Conservation (phyloP, 495 filamentous ascomycete species). For the Coniosporium apollinis region DNA sequence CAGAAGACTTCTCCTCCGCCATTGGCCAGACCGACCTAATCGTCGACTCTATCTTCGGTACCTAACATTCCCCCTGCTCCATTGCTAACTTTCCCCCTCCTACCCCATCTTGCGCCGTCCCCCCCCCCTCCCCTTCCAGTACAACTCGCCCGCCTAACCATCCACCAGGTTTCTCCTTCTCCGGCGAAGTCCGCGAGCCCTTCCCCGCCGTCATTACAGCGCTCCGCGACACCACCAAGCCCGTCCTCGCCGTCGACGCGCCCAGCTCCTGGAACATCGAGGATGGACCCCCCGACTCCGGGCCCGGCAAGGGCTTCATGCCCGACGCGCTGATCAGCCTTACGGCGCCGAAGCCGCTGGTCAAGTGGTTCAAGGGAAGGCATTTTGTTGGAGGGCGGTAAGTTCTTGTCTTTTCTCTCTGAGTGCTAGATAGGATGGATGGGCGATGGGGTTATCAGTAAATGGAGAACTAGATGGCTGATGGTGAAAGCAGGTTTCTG, state of each 20-base stretch:
- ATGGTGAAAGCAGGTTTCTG: slow-evolving; percentile 77
- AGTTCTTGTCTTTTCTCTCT: slow-evolving; percentile 11
- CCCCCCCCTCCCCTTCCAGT: background rate
- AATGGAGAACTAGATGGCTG: background rate
- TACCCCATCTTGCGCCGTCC: slow-evolving; percentile 2
- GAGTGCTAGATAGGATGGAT: slow-evolving; percentile 1
- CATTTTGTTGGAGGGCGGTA: slow-evolving; percentile 79
- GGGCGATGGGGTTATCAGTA: background rate
- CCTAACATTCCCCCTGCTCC: background rate
- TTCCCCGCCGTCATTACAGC: slow-evolving; percentile 67
- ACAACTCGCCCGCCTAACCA: slow-evolving; percentile 7
- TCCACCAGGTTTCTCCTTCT: slow-evolving; percentile 73
- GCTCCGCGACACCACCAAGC: slow-evolving; percentile 50
- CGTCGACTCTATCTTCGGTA: slow-evolving; percentile 86
- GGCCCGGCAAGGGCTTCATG: slow-evolving; percentile 63
- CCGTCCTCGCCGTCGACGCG: slow-evolving; percentile 78
- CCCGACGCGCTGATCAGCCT: slow-evolving; percentile 68
- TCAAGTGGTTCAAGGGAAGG: slow-evolving; percentile 62
- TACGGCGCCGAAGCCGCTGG: slow-evolving; percentile 89
- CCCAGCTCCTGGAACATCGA: slow-evolving; percentile 92
- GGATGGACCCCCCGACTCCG: slow-evolving; percentile 57
- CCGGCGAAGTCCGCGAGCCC: slow-evolving; percentile 78
- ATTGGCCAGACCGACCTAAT: slow-evolving; percentile 57
- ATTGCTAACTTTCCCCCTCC: background rate
- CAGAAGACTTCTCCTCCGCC: slow-evolving; percentile 55